Conservation (phyloP, 2,329 filamentous ascomycete species). For the Orbilia javanica region DNA sequence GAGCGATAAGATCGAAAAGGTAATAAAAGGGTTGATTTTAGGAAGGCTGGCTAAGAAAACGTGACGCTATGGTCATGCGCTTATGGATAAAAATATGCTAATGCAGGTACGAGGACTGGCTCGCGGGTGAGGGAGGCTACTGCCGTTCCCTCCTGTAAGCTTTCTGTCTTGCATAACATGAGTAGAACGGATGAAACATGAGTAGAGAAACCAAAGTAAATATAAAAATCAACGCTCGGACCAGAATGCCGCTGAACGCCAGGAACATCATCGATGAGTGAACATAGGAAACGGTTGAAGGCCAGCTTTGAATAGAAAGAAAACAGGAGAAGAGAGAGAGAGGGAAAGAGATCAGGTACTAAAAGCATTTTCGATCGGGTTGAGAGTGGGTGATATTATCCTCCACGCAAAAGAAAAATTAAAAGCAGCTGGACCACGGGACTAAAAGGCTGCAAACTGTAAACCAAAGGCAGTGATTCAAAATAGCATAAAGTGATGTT, state of each 20-base stretch:
- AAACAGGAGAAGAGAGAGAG: background rate
- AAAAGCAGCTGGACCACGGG: background rate
- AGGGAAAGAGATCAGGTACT: background rate
- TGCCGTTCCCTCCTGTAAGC: constrained; percentile 13
- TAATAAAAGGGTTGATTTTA: constrained; percentile 28
- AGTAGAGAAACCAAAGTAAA: constrained; percentile 30
- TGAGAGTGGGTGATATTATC: background rate
- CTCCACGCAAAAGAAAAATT: constrained; percentile 13
- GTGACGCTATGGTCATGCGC: constrained; percentile 45
- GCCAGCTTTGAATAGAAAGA: constrained; percentile 47
- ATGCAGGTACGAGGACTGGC: constrained; percentile 41
- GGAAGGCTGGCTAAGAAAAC: constrained; percentile 27
- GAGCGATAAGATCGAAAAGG: background rate
- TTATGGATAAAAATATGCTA: constrained; percentile 28
- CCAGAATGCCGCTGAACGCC: constrained; percentile 58
- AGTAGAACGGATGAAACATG: constrained; percentile 30
- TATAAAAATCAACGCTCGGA: constrained; percentile 52
- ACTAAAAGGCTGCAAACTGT: background rate
- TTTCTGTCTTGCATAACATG: constrained; percentile 35
- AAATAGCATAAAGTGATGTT: background rate
- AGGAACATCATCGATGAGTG: constrained; percentile 28
- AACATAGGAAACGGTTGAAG: constrained; percentile 49
- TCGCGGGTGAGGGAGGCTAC: constrained; percentile 39
- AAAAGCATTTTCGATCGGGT: constrained; percentile 10
- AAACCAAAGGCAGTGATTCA: background rate